These are phyloP conservation scores for Eucalyptus pauciflora DNA, from an alignment of 345 rosid genomes.

Conservation along the genomic window DNA sequence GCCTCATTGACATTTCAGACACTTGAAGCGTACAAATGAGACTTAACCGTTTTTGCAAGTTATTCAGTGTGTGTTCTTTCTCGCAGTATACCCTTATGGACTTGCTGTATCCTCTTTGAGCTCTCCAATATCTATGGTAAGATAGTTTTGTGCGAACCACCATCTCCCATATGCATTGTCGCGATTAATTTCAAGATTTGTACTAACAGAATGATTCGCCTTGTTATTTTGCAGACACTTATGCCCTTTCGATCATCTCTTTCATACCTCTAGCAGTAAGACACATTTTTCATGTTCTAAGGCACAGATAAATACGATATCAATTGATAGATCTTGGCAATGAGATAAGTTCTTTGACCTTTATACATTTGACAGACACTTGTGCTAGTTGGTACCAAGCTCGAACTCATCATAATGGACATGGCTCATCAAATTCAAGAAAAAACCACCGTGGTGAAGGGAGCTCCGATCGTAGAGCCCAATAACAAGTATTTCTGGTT, in stretches of 20 bases:
- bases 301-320: not conserved
- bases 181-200: not conserved
- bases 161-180: not conserved
- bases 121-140: conserved; percentile 14
- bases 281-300: not conserved
- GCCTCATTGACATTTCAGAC: not conserved
- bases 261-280: conserved; percentile 18
- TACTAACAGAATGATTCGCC: not conserved
- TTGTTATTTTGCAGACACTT: conserved; percentile 7
- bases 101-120: conserved; percentile 14
- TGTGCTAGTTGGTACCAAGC: conserved; percentile 23
- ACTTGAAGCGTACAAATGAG: not conserved
- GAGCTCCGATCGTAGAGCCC: conserved; percentile 25
- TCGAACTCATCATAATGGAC: conserved; percentile 24
- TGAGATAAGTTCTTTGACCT: not conserved
- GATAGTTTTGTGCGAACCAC: not conserved
- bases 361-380: conserved; percentile 4
- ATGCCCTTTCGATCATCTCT: conserved; percentile 7
- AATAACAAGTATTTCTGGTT: conserved; percentile 31
- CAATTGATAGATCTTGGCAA: not conserved
- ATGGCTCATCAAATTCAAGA: conserved; percentile 33
- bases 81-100: conserved; percentile 26
- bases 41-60: not conserved
- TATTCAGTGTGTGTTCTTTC: not conserved
- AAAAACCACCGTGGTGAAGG: conserved; percentile 22